A percentile compares a stretch with the other conserved stretches of the same genome.
phyloP scores from a whole-genome alignment of 116 monocot species.

The Posidonia oceanica region DNA sequence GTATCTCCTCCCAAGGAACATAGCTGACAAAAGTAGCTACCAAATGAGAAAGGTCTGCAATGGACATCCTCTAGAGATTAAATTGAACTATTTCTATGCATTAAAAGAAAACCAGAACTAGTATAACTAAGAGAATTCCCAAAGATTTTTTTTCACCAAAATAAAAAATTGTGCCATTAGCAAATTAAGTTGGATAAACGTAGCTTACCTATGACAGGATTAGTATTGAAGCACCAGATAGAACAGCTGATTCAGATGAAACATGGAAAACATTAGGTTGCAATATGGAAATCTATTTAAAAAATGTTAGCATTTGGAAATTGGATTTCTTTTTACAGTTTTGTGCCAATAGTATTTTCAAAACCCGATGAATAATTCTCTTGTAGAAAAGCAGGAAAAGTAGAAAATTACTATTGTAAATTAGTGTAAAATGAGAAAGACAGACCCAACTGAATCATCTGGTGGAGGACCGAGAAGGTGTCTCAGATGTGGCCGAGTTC shows the following conservation, averaged over 20 bases:
- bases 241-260: conserved; percentile 5
- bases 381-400: too few relatives aligned
- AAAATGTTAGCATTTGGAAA: background rate
- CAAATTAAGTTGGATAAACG: background rate
- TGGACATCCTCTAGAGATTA: background rate
- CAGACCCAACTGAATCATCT: too few relatives aligned
- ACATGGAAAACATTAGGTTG: background rate
- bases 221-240: conserved; percentile 90
- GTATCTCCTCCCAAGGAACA: conserved; percentile 74
- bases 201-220: conserved; percentile 79
- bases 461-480: too few relatives aligned
- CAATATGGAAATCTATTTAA: background rate
- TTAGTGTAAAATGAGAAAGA: too few relatives aligned
- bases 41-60: conserved; percentile 94
- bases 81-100: background rate
- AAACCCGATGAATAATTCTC: too few relatives aligned
- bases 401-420: too few relatives aligned
- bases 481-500: too few relatives aligned
- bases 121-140: too few relatives aligned
- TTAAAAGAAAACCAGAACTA: background rate
- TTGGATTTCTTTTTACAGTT: too few relatives aligned
- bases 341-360: too few relatives aligned
- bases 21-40: conserved; percentile 79
- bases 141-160: too few relatives aligned
- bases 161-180: background rate